These are phyloP conservation scores for Fistulifera pelliculosa DNA, from an alignment of 108 stramenopile genomes.

Conservation along the genomic window DNA sequence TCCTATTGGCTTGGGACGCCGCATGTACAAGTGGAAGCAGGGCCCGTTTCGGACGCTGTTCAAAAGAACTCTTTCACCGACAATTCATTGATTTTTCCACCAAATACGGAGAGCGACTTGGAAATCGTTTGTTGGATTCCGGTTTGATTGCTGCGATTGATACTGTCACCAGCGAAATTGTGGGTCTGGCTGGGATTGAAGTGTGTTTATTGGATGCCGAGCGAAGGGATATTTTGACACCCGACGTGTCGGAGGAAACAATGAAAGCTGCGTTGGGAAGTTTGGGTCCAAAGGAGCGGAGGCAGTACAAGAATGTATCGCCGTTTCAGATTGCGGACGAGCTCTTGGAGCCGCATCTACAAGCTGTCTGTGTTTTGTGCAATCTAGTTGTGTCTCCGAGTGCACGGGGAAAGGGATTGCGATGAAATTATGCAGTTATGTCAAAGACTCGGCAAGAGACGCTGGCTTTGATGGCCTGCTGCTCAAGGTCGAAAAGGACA, in stretches of 20 bases:
- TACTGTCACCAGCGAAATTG: slow-evolving; percentile 21
- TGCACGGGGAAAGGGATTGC: slow-evolving; percentile 50
- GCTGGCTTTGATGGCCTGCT: slow-evolving; percentile 35
- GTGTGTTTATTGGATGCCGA: slow-evolving; percentile 28
- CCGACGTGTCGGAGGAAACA: slow-evolving; percentile 34
- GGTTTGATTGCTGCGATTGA: slow-evolving; percentile 27
- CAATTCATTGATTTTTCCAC: slow-evolving; percentile 24
- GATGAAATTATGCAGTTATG: slow-evolving; percentile 34
- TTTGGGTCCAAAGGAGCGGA: slow-evolving; percentile 48
- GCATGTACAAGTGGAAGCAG: no score
- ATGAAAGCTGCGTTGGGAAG: slow-evolving; percentile 22
- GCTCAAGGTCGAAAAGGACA: slow-evolving; percentile 51
- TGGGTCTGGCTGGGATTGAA: slow-evolving; percentile 48
- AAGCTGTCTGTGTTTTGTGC: slow-evolving; percentile 41
- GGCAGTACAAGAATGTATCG: slow-evolving; percentile 50
- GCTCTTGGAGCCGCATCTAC: slow-evolving; percentile 30
- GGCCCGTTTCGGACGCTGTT: no score
- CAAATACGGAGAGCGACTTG: slow-evolving; percentile 60
- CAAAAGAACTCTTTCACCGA: no score
- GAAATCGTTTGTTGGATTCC: slow-evolving; percentile 35
- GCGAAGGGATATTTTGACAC: slow-evolving; percentile 19
- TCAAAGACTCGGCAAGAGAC: slow-evolving; percentile 37
- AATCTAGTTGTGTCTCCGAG: slow-evolving; percentile 51
- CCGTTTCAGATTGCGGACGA: slow-evolving; percentile 34
- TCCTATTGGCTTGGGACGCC: no score